phyloP scores from a whole-genome alignment of 2,329 filamentous ascomycete species.

The Colletotrichum truncatum region DNA sequence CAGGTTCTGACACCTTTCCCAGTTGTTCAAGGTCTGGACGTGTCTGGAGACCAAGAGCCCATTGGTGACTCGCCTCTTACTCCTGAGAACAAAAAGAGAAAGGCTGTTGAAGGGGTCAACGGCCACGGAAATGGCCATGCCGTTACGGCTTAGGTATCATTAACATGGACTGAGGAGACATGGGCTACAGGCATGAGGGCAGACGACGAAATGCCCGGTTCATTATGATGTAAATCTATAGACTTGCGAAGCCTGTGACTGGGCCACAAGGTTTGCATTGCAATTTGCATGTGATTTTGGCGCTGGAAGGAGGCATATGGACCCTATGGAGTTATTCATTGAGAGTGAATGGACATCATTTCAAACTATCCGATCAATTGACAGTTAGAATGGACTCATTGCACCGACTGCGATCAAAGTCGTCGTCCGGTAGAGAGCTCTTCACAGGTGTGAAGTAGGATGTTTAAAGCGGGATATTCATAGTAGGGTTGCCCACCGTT shows the following conservation, averaged over 20 bases:
- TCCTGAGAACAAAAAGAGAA: slow-evolving; percentile 34
- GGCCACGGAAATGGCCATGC: slow-evolving; percentile 20
- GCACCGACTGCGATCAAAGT: no score
- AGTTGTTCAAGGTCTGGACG: slow-evolving; percentile 62
- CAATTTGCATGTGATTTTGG: slow-evolving; percentile 21
- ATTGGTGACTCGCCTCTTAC: slow-evolving; percentile 42
- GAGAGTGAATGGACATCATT: slow-evolving; percentile 1
- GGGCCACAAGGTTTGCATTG: slow-evolving; percentile 4
- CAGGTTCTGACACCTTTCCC: slow-evolving; percentile 76
- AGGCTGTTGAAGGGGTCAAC: slow-evolving; percentile 23
- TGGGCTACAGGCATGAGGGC: background rate
- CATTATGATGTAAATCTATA: slow-evolving; percentile 3
- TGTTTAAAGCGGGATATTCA: no score
- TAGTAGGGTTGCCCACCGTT: no score
- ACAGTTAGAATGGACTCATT: no score
- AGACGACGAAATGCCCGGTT: background rate
- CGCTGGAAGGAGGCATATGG: slow-evolving; percentile 13
- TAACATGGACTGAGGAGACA: background rate
- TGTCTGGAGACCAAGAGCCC: slow-evolving; percentile 61
- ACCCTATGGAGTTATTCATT: slow-evolving; percentile 10
- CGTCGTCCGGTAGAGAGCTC: no score
- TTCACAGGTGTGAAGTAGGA: no score
- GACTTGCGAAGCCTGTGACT: background rate
- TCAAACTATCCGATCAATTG: background rate
- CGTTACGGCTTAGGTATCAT: background rate